Evolutionary conservation across 2,329 filamentous ascomycete genomes (phyloP).

Genomic region (Monilinia fructicola): DNA sequence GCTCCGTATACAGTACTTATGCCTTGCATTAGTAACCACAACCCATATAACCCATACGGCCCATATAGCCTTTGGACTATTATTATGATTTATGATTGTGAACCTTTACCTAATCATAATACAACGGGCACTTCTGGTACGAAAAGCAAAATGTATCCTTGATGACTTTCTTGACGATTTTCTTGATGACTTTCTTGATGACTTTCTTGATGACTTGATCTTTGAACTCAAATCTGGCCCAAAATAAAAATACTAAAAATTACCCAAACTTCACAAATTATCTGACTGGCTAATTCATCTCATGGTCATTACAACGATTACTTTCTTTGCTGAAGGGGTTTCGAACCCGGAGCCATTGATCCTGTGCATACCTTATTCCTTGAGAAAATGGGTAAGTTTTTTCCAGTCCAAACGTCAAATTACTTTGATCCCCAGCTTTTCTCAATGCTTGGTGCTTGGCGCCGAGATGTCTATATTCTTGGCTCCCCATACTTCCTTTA

Average conservation of each 20-base stretch:
- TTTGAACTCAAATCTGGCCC: not conserved
- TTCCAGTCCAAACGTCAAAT: not conserved
- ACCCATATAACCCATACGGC: too few relatives aligned
- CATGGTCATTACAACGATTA: conserved; percentile 2
- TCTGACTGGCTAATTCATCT: not conserved
- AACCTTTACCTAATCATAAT: too few relatives aligned
- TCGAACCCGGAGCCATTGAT: conserved; percentile 17
- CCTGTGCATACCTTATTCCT: conserved; percentile 4
- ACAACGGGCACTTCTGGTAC: too few relatives aligned
- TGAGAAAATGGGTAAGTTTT: conserved; percentile 19
- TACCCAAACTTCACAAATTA: not conserved
- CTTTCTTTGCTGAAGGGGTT: not conserved
- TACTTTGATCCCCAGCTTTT: conserved; percentile 8
- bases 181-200: too few relatives aligned
- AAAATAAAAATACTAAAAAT: not conserved
- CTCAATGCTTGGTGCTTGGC: conserved; percentile 23
- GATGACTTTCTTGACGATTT: too few relatives aligned
- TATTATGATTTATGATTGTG: too few relatives aligned
- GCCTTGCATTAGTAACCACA: too few relatives aligned
- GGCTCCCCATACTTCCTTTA: conserved; percentile 10
- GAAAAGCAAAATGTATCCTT: too few relatives aligned
- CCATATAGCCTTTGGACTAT: too few relatives aligned
- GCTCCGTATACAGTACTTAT: too few relatives aligned
- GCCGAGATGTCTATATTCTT: conserved; percentile 28
- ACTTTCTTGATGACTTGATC: not conserved